Percentiles rank a stretch among this genome's conserved stretches.
Conservation (phyloP, 2,329 filamentous ascomycete species). For the Trichoderma polysporum region DNA sequence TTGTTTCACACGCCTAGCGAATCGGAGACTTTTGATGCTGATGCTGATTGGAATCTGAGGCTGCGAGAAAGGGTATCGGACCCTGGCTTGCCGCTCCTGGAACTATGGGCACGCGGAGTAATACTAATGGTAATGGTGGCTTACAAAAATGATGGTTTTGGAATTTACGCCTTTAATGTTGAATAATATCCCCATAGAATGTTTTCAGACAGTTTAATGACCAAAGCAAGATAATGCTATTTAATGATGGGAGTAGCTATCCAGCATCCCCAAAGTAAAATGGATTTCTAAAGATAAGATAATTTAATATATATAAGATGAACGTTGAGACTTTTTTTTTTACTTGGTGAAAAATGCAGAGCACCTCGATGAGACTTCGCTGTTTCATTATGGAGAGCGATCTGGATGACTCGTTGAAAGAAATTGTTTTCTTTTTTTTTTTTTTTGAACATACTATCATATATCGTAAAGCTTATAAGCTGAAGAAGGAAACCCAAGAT, state of each 20-base stretch:
- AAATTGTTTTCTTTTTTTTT: not conserved
- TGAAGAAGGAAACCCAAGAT: not conserved
- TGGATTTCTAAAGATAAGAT: not conserved
- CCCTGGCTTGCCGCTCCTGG: not conserved
- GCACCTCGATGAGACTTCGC: not conserved
- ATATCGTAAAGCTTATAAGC: conserved; percentile 7
- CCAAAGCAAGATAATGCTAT: not conserved
- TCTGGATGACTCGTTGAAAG: not conserved
- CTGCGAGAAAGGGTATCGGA: not conserved
- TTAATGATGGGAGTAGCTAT: no score
- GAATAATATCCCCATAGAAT: conserved; percentile 10
- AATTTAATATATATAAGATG: no score
- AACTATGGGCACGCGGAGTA: not conserved
- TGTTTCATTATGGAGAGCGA: not conserved
- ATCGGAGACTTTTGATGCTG: not conserved
- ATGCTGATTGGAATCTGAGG: not conserved
- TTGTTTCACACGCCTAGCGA: not conserved
- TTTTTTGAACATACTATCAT: not conserved
- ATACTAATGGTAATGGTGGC: not conserved
- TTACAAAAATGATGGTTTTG: not conserved
- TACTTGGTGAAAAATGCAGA: not conserved
- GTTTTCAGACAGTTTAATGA: not conserved
- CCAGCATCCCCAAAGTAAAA: no score
- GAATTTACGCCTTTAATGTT: conserved; percentile 10
- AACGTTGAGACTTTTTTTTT: no score